Percentiles rank a stretch among this genome's conserved stretches.
Evolutionary conservation across 1,139 yeast species (phyloP).

Genomic region (Candida sp.): DNA sequence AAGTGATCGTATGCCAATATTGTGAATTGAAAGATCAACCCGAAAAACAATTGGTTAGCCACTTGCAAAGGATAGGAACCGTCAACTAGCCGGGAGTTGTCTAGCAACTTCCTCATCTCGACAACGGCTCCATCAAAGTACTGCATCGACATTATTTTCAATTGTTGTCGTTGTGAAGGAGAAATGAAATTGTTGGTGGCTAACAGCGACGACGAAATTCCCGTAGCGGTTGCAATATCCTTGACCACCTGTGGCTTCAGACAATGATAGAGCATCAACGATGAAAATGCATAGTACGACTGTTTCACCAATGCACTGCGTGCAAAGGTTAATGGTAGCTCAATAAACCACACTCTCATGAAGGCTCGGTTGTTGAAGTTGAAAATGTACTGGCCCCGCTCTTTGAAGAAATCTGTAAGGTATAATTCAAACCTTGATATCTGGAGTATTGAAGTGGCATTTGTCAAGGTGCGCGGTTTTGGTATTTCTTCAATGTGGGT

Average conservation of each 20-base stretch:
- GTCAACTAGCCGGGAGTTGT: background rate
- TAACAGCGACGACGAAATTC: background rate
- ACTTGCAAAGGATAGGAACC: background rate
- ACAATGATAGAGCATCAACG: background rate
- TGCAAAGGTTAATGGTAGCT: background rate
- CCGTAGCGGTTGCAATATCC: background rate
- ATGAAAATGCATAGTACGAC: background rate
- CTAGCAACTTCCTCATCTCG: background rate
- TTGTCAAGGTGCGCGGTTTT: background rate
- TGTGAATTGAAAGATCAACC: background rate
- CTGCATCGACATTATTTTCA: background rate
- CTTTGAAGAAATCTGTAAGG: background rate
- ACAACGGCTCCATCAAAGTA: background rate
- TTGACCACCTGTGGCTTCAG: background rate
- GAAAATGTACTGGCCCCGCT: background rate
- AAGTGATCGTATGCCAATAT: background rate
- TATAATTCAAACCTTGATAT: background rate
- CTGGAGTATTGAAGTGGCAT: background rate
- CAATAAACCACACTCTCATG: background rate
- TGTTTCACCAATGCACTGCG: background rate
- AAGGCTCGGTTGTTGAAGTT: background rate
- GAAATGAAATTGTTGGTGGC: constrained; percentile 1
- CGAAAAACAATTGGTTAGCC: background rate
- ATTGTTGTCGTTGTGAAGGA: background rate
- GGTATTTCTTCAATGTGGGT: background rate